phyloP scores from a whole-genome alignment of 768 basidiomycete genomes.

The Sarcodon aspratus region DNA sequence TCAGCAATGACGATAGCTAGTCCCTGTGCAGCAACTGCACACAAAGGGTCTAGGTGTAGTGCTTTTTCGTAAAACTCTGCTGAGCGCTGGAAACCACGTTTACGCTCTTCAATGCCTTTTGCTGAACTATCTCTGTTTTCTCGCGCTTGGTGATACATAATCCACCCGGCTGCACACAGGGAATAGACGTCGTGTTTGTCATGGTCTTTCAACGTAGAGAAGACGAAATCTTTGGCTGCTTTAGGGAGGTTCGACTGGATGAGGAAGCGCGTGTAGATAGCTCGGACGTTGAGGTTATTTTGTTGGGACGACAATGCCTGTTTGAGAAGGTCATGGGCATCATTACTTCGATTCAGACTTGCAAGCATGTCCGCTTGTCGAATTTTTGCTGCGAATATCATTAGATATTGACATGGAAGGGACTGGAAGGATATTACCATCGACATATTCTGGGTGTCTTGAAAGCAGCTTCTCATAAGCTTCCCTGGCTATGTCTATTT shows the following conservation, averaged over 20 bases:
- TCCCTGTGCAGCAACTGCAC: slow-evolving; percentile 91
- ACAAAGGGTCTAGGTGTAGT: slow-evolving; percentile 68
- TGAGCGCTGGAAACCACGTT: slow-evolving; percentile 64
- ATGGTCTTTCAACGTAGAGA: slow-evolving; percentile 73
- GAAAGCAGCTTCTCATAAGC: slow-evolving; percentile 80
- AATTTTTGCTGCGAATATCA: slow-evolving; percentile 61
- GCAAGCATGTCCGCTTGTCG: slow-evolving; percentile 78
- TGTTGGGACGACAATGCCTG: slow-evolving; percentile 75
- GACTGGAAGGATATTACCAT: slow-evolving; percentile 45
- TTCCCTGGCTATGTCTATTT: slow-evolving; percentile 61
- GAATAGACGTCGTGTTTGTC: slow-evolving; percentile 87
- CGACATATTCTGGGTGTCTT: slow-evolving; percentile 93
- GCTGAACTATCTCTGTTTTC: slow-evolving; percentile 62
- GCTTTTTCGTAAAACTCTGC: slow-evolving; percentile 94
- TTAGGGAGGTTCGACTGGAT: slow-evolving; percentile 62
- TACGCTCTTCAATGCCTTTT: slow-evolving; percentile 56
- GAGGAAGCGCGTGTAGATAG: slow-evolving; percentile 90
- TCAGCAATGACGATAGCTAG: slow-evolving; percentile 92
- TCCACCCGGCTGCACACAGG: slow-evolving; percentile 80
- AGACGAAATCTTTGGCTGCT: slow-evolving; percentile 83
- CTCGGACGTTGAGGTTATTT: slow-evolving; percentile 76
- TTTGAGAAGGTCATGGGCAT: slow-evolving; percentile 84
- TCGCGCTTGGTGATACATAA: slow-evolving; percentile 76
- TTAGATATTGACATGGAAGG: background rate
- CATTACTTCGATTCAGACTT: slow-evolving; percentile 56